Evolutionary conservation across 257 asterid species (phyloP).

Genomic region (Marsdenia floribunda): DNA sequence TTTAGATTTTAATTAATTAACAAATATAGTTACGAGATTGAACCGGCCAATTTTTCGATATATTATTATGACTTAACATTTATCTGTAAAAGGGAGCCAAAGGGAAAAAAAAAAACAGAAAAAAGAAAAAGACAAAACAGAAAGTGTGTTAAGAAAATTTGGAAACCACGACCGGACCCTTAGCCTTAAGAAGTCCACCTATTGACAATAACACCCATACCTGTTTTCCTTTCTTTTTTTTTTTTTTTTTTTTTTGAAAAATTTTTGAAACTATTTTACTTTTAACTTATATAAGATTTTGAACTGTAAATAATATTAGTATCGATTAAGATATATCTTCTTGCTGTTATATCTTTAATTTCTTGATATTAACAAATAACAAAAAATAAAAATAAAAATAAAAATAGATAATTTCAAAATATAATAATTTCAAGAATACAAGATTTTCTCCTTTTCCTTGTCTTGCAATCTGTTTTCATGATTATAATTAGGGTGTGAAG

Average conservation of each 20-base stretch:
- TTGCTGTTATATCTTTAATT: not conserved
- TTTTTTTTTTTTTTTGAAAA: no score
- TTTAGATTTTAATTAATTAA: no score
- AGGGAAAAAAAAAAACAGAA: not conserved
- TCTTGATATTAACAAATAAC: not conserved
- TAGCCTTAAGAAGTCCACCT: not conserved
- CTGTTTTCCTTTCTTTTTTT: no score
- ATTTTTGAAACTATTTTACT: no score
- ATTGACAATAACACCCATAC: not conserved
- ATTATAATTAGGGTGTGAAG: not conserved
- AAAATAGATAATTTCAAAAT: not conserved
- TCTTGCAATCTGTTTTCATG: not conserved
- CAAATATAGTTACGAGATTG: no score
- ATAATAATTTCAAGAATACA: not conserved
- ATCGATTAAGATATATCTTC: no score
- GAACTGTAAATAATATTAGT: no score
- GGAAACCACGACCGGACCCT: not conserved
- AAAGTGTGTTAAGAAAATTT: not conserved
- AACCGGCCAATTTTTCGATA: no score
- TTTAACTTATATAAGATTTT: no score
- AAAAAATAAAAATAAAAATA: no score
- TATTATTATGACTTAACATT: not conserved
- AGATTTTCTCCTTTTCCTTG: not conserved
- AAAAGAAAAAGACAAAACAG: no score
- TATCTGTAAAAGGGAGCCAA: not conserved